Base-by-base conservation (phyloP, 1,284 basidiomycete species). In the Sporisorium exsertum region DNA sequence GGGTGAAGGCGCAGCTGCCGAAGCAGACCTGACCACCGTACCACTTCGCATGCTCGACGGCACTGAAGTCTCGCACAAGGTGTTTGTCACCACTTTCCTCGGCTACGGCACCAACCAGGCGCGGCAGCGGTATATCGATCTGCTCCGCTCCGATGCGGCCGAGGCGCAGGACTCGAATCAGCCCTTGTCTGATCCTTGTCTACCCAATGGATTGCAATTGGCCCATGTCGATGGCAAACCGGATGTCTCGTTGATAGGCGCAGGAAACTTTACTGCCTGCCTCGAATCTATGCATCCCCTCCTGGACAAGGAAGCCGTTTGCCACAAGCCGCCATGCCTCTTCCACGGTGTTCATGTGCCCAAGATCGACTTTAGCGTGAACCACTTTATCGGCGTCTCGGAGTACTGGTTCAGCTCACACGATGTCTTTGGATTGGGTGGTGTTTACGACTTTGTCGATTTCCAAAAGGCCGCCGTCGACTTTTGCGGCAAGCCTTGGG, bases 331-430 rank as follows among this genome's bases (percentile, higher is more conserved):
- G 0, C 93, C 94, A 2, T 99, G 96, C 86, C 89, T 96, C n/a
- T 98, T 99, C 89, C 93, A 95, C 82, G 97, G 96, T n/a, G 90
- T 97, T 1, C 91, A 94, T 62, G 95, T 96, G 5, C 95, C 85
- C 65, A 82, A 78, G 43, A 87, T 87, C 74, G 93, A 97, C 86
- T 97, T 97, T 85, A 90, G 91, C 47, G 91, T 91, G 32, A 93
- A 94, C 22, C 93, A 93, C 70, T 98, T 99, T 84, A 97, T 99
- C 77, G 97, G 97, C 5, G 92, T 99, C 35, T 96, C 94, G 13
- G 97, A 99, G 86, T 99, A 99, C 86, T 99, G 96, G 95, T 99
- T 97, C 87, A 97, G 95, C 29, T 94, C 95, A 7, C 94, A 98
- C 81, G 94, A 98, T 84, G 92, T 98, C 45, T 95, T 98, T 78